Evolutionary conservation across 2,329 filamentous ascomycete species (phyloP), one percentile per base, ranked within the genome.

Genomic region (Zopfia rhizophila): DNA sequence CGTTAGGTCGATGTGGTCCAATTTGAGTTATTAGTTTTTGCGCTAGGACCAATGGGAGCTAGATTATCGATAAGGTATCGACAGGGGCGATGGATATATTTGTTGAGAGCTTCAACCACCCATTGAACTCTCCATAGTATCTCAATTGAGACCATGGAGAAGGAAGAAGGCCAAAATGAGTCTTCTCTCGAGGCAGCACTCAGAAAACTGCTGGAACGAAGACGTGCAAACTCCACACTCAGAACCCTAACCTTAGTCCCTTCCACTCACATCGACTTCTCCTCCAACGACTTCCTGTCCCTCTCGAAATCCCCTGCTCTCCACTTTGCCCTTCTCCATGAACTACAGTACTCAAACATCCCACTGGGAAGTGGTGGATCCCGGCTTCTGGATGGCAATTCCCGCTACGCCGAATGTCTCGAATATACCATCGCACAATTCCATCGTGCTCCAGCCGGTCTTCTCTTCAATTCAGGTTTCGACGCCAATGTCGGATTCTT

Each of bases 211-310:
- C 69, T 82, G 12, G 59, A 72, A 13, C 67, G 65, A 13, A 72
- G 80, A 44, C 72, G 72, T 48, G 45, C 62, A 29, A 56, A 60
- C 38, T 66, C 62, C 7, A 70, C 61, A 5, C 58, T 72, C 7
- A 66, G 68, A 17, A 65, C 39, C 30, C 51, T 71, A 7, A 68
- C 66, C 10, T 22, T 65, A 7, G 47, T 47, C 32, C 51, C 45
- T 38, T 56, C 30, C 59, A 78, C 16, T 56, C 71, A 41, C 70
- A 62, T 68, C 17, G 85, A 88, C 67, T 87, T 88, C 59, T 85
- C 82, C 1, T 86, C 83, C 33, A 87, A 86, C 63, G 85, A 88
- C 64, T 85, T 87, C 49, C 77, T 88, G 8, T 86, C 83, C 0
- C 71, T 88, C 3, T 78, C 74, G 2, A 76, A 70, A 1, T 80